Conservation (phyloP, 306 rosid genomes). For the Mimosa bimucronata region DNA sequence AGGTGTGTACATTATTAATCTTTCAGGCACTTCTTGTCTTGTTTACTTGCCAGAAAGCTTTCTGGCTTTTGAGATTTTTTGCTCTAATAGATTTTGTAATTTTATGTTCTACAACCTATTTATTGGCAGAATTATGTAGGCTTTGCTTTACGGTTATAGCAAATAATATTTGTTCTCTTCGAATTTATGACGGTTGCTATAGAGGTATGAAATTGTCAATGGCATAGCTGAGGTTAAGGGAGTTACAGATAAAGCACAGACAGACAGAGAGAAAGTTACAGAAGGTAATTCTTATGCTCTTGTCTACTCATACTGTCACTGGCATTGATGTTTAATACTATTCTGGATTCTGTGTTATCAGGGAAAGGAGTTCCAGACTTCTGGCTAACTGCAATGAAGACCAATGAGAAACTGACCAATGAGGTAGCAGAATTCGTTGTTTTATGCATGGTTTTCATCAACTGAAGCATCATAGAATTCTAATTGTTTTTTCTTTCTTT, state of each 20-base stretch:
- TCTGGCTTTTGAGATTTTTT: slow-evolving; percentile 15
- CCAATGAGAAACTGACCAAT: slow-evolving; percentile 47
- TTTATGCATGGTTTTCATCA: not conserved
- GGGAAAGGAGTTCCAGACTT: slow-evolving; percentile 62
- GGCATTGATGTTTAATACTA: slow-evolving; percentile 33
- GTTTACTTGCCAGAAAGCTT: slow-evolving; percentile 15
- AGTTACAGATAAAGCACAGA: slow-evolving; percentile 36
- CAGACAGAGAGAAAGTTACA: slow-evolving; percentile 32
- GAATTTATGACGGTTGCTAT: slow-evolving; percentile 29
- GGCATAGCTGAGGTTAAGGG: slow-evolving; percentile 53
- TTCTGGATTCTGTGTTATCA: slow-evolving; percentile 36
- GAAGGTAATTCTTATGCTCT: slow-evolving; percentile 39
- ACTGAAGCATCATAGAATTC: slow-evolving; percentile 25
- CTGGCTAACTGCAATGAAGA: slow-evolving; percentile 62
- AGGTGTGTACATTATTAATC: slow-evolving; percentile 43
- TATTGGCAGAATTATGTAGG: not conserved
- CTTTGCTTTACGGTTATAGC: slow-evolving; percentile 28
- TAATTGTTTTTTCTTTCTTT: too few species aligned
- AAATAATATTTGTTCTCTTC: slow-evolving; percentile 10
- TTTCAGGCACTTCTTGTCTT: not conserved
- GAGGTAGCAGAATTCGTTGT: slow-evolving; percentile 43
- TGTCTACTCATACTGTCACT: slow-evolving; percentile 5
- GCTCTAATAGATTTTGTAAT: slow-evolving; percentile 13
- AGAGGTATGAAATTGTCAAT: slow-evolving; percentile 62
- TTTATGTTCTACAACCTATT: slow-evolving; percentile 13